phyloP scores from a whole-genome alignment of 768 basidiomycete genomes.

The Rubroboletus satanas region DNA sequence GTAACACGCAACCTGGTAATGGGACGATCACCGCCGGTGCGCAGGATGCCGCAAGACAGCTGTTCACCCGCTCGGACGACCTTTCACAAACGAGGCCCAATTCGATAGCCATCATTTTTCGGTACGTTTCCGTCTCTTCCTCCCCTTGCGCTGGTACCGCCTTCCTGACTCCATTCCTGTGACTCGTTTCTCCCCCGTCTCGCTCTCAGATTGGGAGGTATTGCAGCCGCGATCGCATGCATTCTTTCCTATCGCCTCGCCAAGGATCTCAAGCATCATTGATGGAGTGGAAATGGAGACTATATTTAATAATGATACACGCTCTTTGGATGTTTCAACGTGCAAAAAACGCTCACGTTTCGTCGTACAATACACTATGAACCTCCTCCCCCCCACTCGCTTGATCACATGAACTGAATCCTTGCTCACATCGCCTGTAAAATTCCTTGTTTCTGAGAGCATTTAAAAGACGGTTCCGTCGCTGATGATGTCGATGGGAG shows the following conservation, averaged over 20 bases:
- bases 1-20: conserved; percentile 8
- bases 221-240: conserved; percentile 52
- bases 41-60: conserved; percentile 5
- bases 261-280: conserved; percentile 43
- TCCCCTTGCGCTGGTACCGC: no score
- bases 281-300: background rate
- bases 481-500: conserved; percentile 82
- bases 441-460: no score
- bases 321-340: background rate
- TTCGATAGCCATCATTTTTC: conserved; percentile 78
- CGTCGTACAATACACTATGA: background rate
- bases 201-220: conserved; percentile 48
- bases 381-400: background rate
- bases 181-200: background rate
- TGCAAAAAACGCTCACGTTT: no score
- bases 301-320: no score
- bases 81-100: conserved; percentile 38
- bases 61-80: conserved; percentile 11
- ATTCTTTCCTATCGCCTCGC: conserved; percentile 53
- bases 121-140: conserved; percentile 36
- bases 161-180: background rate
- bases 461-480: conserved; percentile 79
- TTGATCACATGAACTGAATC: background rate
- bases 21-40: conserved; percentile 1
- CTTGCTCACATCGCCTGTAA: background rate